Evolutionary conservation across 371 early-diverging fungal species (phyloP), one percentile per base, ranked within the genome.

Genomic region (Sanchytrium tribonematis): DNA sequence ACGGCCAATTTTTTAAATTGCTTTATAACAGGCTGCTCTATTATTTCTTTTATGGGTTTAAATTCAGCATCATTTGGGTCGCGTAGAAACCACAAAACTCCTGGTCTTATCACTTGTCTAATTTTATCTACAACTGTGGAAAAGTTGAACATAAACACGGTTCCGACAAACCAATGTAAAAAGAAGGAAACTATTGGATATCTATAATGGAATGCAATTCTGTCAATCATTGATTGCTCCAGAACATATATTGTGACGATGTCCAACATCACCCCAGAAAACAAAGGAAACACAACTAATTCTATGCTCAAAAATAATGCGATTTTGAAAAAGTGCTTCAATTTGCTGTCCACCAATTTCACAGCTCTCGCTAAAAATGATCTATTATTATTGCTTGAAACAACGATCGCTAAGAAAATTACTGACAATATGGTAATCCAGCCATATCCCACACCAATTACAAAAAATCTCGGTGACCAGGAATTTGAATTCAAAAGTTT

Each of bases 11-110:
- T 91, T 73, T 82, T 78, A 68, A 89, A 74, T 74, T 91, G 91
- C 28, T 48, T 48, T 48, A 16, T 48, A 48, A 48, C 12, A 48
- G 16, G 48, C n/a, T 16, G 48, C 48, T 48, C 16, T 16, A 72
- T n/a, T 29, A 89, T 85, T 74, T 95, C 96, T 66, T 85, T 84
- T 73, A 95, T 85, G 1, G 93, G 91, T 71, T 90, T 85, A 75
- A 90, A 91, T 29, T 86, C 83, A 5, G 91, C 90, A 73, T 94
- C 92, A 67, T 87, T 88, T 1, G 96, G 94, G 71, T 95, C 92
- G 30, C 94, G 85, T 68, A 93, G 87, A 75, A 93, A 93, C 71
- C 71, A 70, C 2, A 70, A n/a, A n/a, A 31, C 68, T n/a, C 71
- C 66, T 29, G 28, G 22, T 31, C 71, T 66, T 28, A 69, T 22